Conservation (phyloP, 2,329 filamentous ascomycete species). For the Orbilia blumenaviensis region DNA sequence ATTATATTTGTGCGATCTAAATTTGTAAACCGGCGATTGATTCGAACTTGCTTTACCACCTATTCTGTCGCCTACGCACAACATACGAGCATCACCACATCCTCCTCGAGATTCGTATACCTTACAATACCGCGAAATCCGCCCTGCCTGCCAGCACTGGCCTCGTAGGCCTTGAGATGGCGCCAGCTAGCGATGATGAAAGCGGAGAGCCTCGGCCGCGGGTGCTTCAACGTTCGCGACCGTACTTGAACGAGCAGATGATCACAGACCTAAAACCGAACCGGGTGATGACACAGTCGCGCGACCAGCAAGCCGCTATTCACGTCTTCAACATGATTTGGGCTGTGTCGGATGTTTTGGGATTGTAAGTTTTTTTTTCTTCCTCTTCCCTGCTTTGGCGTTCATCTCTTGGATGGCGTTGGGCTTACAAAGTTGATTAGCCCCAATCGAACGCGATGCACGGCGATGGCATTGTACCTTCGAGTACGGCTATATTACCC, state of each 20-base stretch:
- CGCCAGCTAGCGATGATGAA: constrained; percentile 45
- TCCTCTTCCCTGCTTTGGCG: not conserved
- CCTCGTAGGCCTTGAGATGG: constrained; percentile 9
- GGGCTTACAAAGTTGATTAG: constrained; percentile 62
- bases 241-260: constrained; percentile 83
- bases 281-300: constrained; percentile 76
- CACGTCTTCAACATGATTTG: constrained; percentile 92
- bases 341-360: constrained; percentile 78
- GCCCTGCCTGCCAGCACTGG: not conserved
- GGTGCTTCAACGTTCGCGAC: constrained; percentile 60
- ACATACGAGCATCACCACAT: not conserved
- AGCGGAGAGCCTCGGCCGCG: constrained; percentile 31
- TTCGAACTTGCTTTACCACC: too few relatives aligned
- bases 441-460: constrained; percentile 89
- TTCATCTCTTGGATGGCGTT: not conserved
- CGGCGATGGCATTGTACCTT: constrained; percentile 91
- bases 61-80: not conserved
- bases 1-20: too few relatives aligned
- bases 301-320: constrained; percentile 81
- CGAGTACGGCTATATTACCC: constrained; percentile 86
- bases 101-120: not conserved
- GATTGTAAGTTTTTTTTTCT: constrained; percentile 71
- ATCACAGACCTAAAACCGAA: constrained; percentile 77
- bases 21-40: too few relatives aligned
- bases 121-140: not conserved